A percentile compares a stretch with the other conserved stretches of the same genome.
Evolutionary conservation across 106 monocot genomes (phyloP).

Genomic region (Iris macrosiphon): DNA sequence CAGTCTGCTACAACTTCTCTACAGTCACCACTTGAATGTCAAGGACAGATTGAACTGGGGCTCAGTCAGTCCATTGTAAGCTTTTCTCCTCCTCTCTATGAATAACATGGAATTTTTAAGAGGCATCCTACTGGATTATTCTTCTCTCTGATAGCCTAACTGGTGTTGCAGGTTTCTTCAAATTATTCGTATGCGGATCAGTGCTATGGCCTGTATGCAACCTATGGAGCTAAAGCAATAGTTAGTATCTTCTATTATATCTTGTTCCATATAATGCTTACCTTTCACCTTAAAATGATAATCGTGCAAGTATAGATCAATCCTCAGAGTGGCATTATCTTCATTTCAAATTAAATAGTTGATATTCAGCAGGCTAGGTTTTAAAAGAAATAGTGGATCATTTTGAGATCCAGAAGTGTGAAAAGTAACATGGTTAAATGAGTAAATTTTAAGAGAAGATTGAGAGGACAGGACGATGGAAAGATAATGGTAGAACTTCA

Average conservation of each 20-base stretch:
- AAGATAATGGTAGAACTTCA: too few species aligned
- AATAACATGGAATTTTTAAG: neutral
- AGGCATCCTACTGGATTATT: neutral
- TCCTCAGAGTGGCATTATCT: too few species aligned
- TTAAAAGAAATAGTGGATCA: neutral
- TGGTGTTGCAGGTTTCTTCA: constrained; percentile 25
- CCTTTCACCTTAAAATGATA: neutral
- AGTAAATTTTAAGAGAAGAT: too few species aligned
- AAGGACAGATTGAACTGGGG: constrained; percentile 44
- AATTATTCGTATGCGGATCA: constrained; percentile 52
- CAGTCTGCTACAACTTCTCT: constrained; percentile 22
- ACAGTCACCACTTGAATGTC: constrained; percentile 29
- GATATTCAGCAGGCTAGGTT: neutral
- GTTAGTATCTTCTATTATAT: constrained; percentile 22
- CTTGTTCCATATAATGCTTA: neutral
- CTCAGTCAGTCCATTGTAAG: constrained; percentile 57
- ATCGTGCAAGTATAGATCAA: too few species aligned
- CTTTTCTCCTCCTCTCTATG: neutral
- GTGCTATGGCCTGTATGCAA: constrained; percentile 47
- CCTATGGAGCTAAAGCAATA: constrained; percentile 36
- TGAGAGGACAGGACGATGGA: too few species aligned
- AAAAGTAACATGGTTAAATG: too few species aligned
- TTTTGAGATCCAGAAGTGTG: too few species aligned
- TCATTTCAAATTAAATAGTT: too few species aligned
- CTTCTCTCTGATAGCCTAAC: constrained; percentile 1